phyloP scores from a whole-genome alignment of 805 yeast species.

The Candida awuae region DNA sequence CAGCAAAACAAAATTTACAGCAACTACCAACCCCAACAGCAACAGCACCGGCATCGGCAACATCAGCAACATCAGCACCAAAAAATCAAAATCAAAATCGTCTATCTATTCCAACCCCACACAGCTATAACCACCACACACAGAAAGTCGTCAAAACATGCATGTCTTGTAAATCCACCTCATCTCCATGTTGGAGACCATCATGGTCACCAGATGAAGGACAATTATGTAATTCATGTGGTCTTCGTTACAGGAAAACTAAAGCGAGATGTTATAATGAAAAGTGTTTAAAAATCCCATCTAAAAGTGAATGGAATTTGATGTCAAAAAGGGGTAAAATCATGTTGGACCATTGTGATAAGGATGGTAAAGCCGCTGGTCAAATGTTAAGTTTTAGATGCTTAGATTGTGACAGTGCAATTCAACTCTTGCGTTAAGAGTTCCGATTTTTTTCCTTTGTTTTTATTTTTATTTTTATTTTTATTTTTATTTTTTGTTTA shows the following conservation, averaged over 20 bases:
- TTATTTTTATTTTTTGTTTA: background rate
- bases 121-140: too few species aligned
- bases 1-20: too few species aligned
- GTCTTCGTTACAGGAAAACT: conserved; percentile 88
- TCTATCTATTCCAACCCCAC: too few species aligned
- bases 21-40: too few species aligned
- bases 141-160: conserved; percentile 35
- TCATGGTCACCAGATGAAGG: conserved; percentile 88
- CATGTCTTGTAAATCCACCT: conserved; percentile 82
- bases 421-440: conserved; percentile 32
- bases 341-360: conserved; percentile 16
- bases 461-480: background rate
- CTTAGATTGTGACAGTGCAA: conserved; percentile 50
- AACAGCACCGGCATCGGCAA: too few species aligned
- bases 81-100: too few species aligned
- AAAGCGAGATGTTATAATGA: conserved; percentile 79
- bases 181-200: conserved; percentile 98
- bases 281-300: conserved; percentile 81
- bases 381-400: conserved; percentile 37
- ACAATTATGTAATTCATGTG: conserved; percentile 96
- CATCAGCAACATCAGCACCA: too few species aligned
- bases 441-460: too few species aligned
- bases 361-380: conserved; percentile 7
- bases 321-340: conserved; percentile 67
- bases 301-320: conserved; percentile 89